Base-by-base conservation (phyloP, 1,284 basidiomycete species). In the Mycena sp. region DNA sequence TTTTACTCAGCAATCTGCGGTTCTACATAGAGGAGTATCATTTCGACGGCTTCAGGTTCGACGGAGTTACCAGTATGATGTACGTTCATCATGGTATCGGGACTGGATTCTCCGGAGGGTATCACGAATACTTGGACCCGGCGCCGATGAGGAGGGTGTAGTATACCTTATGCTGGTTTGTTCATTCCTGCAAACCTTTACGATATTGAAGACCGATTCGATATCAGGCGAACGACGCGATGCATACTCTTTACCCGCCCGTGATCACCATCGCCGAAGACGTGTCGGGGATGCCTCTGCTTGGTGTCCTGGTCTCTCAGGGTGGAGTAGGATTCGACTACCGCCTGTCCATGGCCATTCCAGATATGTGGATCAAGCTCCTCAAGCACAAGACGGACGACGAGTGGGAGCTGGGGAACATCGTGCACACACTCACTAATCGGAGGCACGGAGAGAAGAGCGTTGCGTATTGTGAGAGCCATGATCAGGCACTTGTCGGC, bases 341-440 rank as follows among this genome's bases (percentile, higher is more conserved):
- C 78, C 91, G 97, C 21, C 82, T 99, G 48, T 95, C 95, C 25
- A 99, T 99, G 97, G 97, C 97, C 10, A 87, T 99, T 52, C 97
- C 97, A 5, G 97, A 99, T 77, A 99, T 98, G 96, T 99, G 96
- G 95, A 99, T 99, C 85, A 99, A 99, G 79, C 83, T 99, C 25
- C 86, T 99, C 70, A 99, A 99, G 77, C 97, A 99, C 78, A 90
- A 88, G 74, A 70, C 77, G 4, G 97, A 99, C 75, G 88, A 93
- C 69, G 85, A 92, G 46, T 99, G 97, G 97, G 86, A 97, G 58
- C 85, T 99, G 71, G 89, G 83, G 62, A 87, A 91, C 76, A 96
- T 99, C 67, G 90, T 92, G 25, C 91, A 93, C 75, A 99, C 95
- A 3, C 80, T 99, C 61, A 95, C 88, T 26, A 98, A 99, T 77